Conservation (phyloP, 441 rosid species). For the Mallotus repandus region DNA sequence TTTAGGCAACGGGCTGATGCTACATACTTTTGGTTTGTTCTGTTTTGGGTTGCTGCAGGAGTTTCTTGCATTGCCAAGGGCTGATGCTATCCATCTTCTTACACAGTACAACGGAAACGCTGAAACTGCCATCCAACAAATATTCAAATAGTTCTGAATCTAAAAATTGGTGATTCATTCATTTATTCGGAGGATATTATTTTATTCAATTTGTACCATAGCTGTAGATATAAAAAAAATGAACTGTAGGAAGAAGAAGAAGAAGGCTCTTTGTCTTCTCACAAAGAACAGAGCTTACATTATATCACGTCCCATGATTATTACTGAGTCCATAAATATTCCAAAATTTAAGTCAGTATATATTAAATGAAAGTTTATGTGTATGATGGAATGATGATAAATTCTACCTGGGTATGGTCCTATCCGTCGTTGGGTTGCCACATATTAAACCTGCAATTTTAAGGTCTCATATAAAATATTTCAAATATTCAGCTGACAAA, state of each 20-base stretch:
- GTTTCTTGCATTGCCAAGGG: conserved; percentile 93
- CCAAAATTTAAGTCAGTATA: no score
- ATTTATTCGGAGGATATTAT: conserved; percentile 11
- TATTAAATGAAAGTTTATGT: no score
- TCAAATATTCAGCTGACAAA: no score
- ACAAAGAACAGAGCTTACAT: no score
- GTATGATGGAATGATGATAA: no score
- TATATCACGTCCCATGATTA: no score
- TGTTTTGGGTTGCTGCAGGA: conserved; percentile 53
- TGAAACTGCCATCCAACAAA: conserved; percentile 81
- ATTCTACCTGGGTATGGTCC: no score
- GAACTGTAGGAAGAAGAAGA: neutral
- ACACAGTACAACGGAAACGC: conserved; percentile 86
- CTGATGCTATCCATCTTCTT: conserved; percentile 91
- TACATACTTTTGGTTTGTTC: no score
- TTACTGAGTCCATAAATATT: no score
- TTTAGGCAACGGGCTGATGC: neutral
- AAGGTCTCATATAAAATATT: no score
- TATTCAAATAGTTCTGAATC: conserved; percentile 48
- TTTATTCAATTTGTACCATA: conserved; percentile 25
- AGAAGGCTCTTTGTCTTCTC: neutral
- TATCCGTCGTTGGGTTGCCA: no score
- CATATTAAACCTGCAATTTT: no score
- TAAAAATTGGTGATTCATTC: conserved; percentile 9
- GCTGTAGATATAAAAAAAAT: conserved; percentile 7